Percentiles rank a stretch among this genome's conserved stretches.
Evolutionary conservation across 2,329 filamentous ascomycete species (phyloP).

Genomic region (Byssoonygena ceratinophila): DNA sequence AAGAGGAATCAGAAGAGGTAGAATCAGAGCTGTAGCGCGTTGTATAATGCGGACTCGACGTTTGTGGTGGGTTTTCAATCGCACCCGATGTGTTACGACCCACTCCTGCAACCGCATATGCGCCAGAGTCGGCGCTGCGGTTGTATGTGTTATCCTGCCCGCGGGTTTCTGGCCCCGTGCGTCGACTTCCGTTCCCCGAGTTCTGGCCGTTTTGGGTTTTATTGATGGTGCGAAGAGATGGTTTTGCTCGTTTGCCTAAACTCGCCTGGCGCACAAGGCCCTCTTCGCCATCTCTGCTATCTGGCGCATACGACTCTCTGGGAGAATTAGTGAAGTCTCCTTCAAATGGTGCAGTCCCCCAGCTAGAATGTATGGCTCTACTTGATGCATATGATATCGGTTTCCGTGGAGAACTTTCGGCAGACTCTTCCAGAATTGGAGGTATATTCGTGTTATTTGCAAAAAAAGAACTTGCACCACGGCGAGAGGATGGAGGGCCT

Average conservation of each 20-base stretch:
- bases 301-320: constrained; percentile 1
- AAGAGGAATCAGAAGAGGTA: constrained; percentile 21
- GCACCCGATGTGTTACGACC: background rate
- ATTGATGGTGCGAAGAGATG: constrained; percentile 26
- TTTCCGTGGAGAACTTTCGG: constrained; percentile 40
- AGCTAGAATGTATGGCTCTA: constrained; percentile 59
- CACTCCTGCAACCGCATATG: constrained; percentile 1
- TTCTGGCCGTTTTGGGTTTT: constrained; percentile 10
- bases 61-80: background rate
- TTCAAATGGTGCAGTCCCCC: constrained; percentile 40
- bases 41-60: background rate
- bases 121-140: background rate
- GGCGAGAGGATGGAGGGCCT: constrained; percentile 24
- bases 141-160: background rate
- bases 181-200: background rate
- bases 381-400: constrained; percentile 60
- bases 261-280: constrained; percentile 26
- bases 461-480: constrained; percentile 41
- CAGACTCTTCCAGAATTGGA: constrained; percentile 63
- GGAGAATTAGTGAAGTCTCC: constrained; percentile 1
- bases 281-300: constrained; percentile 17
- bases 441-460: constrained; percentile 56
- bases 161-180: background rate
- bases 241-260: constrained; percentile 24
- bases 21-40: constrained; percentile 17